phyloP scores from a whole-genome alignment of 2,329 filamentous ascomycete species.

The Nothophaeocryptopus gaeumannii region DNA sequence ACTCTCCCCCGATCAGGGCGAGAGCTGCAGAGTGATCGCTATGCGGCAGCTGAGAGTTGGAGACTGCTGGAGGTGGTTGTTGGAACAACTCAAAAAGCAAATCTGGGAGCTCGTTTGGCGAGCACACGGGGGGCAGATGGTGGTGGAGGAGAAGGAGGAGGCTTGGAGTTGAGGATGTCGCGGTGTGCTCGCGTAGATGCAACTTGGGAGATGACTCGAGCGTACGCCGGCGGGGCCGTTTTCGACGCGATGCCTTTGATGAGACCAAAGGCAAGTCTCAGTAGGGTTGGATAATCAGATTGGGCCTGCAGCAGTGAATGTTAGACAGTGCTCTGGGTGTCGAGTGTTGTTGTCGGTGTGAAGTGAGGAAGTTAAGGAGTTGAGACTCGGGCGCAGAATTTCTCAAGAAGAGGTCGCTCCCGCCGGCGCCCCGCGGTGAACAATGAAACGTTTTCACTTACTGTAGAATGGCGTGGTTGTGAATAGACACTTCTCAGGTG shows the following conservation, averaged over 20 bases:
- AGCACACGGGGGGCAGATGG: conserved; percentile 29
- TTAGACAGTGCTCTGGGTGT: no score
- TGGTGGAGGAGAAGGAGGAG: conserved; percentile 41
- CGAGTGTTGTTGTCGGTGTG: no score
- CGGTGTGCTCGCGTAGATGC: conserved; percentile 44
- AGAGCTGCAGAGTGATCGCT: conserved; percentile 96
- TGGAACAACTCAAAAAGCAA: conserved; percentile 44
- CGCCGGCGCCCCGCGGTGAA: no score
- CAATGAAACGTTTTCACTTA: no score
- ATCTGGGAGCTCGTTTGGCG: conserved; percentile 39
- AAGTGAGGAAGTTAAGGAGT: no score
- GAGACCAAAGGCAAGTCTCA: conserved; percentile 34
- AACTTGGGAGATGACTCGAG: conserved; percentile 47
- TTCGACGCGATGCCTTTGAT: conserved; percentile 42
- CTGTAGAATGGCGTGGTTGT: no score
- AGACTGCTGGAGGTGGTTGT: conserved; percentile 54
- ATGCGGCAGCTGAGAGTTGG: conserved; percentile 93
- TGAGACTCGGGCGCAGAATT: no score
- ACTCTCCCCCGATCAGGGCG: conserved; percentile 98
- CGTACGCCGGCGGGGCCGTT: conserved; percentile 45
- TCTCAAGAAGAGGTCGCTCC: no score
- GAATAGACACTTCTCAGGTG: no score
- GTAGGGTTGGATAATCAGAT: conserved; percentile 10
- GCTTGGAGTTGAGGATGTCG: conserved; percentile 51
- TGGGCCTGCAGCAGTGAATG: background rate